Percentiles rank a stretch among this genome's conserved stretches.
Conservation (phyloP, 345 rosid species). For the Brassica cretica region DNA sequence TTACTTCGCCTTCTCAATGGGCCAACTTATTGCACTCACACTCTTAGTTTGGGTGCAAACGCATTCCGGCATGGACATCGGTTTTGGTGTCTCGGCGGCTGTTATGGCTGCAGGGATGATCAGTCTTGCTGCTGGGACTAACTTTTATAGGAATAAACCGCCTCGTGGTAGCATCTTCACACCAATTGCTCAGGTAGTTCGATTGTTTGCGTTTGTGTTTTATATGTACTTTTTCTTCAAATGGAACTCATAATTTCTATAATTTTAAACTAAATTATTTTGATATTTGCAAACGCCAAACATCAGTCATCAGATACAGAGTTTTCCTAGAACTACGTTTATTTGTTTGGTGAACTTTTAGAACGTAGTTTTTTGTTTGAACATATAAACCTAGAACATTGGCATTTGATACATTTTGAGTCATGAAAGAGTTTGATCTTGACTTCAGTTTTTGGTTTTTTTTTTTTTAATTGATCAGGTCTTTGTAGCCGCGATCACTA, state of each 20-base stretch:
- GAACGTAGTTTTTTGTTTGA: not conserved
- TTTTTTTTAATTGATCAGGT: slow-evolving; percentile 47
- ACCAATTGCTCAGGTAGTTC: slow-evolving; percentile 80
- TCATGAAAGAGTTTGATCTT: slow-evolving; percentile 10
- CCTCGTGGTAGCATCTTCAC: slow-evolving; percentile 83
- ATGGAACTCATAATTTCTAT: not conserved
- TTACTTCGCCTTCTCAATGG: slow-evolving; percentile 83
- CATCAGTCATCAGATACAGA: not conserved
- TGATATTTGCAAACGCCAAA: not conserved
- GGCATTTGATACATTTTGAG: not conserved
- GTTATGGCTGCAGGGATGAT: slow-evolving; percentile 80
- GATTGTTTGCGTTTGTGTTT: not conserved
- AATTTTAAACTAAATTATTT: not conserved
- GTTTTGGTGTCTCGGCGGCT: slow-evolving; percentile 89
- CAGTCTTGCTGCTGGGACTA: slow-evolving; percentile 60
- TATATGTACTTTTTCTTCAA: not conserved
- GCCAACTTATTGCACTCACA: slow-evolving; percentile 80
- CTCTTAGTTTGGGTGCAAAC: slow-evolving; percentile 93
- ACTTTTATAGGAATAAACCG: slow-evolving; percentile 60
- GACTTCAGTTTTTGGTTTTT: not conserved
- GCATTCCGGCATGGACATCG: slow-evolving; percentile 90
- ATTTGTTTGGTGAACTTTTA: not conserved
- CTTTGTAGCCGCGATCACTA: slow-evolving; percentile 73
- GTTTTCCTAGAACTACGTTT: not conserved
- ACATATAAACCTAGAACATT: not conserved